Evolutionary conservation across 345 rosid species (phyloP).

Genomic region (Brassica juncea): DNA sequence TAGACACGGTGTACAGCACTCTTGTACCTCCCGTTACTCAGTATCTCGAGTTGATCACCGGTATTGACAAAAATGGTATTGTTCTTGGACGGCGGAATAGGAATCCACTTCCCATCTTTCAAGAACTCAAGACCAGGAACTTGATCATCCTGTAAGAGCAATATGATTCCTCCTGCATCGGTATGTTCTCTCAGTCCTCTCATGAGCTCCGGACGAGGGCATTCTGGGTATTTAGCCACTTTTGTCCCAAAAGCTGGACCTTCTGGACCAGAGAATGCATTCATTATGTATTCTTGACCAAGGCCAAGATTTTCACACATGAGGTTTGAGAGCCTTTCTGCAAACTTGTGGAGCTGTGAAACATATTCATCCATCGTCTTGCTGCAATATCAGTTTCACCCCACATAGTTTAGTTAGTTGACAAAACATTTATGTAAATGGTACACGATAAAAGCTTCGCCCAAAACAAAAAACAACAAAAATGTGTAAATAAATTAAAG

Average conservation of each 20-base stretch:
- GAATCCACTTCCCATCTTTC: slow-evolving; percentile 74
- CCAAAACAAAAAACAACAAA: not conserved
- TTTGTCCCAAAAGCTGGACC: slow-evolving; percentile 89
- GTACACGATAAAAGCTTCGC: not conserved
- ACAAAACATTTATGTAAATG: slow-evolving; percentile 8
- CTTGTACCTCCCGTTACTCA: slow-evolving; percentile 80
- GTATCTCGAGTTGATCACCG: slow-evolving; percentile 83
- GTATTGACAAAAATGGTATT: slow-evolving; percentile 73
- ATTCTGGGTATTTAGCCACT: slow-evolving; percentile 81
- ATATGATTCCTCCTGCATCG: slow-evolving; percentile 91
- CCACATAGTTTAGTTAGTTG: slow-evolving; percentile 4
- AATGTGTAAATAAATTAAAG: not conserved
- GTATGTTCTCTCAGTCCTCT: slow-evolving; percentile 90
- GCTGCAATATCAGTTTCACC: slow-evolving; percentile 46
- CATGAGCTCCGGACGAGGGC: slow-evolving; percentile 73
- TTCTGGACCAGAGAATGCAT: slow-evolving; percentile 56
- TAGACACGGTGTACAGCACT: slow-evolving; percentile 80
- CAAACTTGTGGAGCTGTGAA: slow-evolving; percentile 57
- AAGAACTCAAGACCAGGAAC: slow-evolving; percentile 88
- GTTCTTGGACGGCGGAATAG: slow-evolving; percentile 85
- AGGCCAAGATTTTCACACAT: slow-evolving; percentile 82
- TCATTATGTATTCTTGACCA: slow-evolving; percentile 51
- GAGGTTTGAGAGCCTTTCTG: slow-evolving; percentile 67
- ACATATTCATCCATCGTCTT: slow-evolving; percentile 74
- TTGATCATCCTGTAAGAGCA: slow-evolving; percentile 82